A percentile compares a stretch with the other conserved stretches of the same genome.
Conservation (phyloP, 495 filamentous ascomycete species). For the Podospora anserina region DNA sequence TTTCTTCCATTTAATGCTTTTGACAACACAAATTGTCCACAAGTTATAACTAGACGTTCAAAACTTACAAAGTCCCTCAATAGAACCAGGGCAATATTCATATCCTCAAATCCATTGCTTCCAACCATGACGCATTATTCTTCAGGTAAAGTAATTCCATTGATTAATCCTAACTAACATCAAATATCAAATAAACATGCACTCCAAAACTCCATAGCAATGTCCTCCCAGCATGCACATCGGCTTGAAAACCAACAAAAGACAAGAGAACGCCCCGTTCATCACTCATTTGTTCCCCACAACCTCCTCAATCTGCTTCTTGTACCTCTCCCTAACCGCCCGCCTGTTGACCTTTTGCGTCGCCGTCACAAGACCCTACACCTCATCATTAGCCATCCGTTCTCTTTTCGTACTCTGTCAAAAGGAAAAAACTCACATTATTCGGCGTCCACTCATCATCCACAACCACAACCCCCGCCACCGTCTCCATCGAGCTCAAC, state of each 20-base stretch:
- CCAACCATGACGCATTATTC: too few species aligned
- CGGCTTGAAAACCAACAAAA: not conserved
- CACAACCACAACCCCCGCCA: conserved; percentile 56
- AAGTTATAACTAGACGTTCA: too few species aligned
- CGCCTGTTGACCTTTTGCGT: conserved; percentile 62
- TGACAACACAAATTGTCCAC: too few species aligned
- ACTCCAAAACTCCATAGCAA: not conserved
- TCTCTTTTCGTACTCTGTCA: not conserved
- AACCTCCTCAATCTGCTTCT: conserved; percentile 52
- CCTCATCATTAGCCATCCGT: conserved; percentile 24
- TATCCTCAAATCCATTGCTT: too few species aligned
- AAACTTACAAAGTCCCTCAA: too few species aligned
- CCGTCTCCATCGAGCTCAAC: conserved; percentile 54
- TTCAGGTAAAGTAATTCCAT: not conserved
- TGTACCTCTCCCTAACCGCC: conserved; percentile 51
- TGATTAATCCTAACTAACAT: not conserved
- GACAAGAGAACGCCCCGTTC: not conserved
- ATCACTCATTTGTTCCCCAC: conserved; percentile 25
- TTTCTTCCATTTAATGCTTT: too few species aligned
- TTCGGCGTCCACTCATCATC: conserved; percentile 66
- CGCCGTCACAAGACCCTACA: conserved; percentile 56
- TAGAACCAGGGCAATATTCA: too few species aligned
- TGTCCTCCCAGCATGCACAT: not conserved
- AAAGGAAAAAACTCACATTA: conserved; percentile 47
- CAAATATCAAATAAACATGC: not conserved